Evolutionary conservation across 106 monocot species (phyloP), one percentile per base, ranked within the genome.

Genomic region (Narthecium ossifragum): DNA sequence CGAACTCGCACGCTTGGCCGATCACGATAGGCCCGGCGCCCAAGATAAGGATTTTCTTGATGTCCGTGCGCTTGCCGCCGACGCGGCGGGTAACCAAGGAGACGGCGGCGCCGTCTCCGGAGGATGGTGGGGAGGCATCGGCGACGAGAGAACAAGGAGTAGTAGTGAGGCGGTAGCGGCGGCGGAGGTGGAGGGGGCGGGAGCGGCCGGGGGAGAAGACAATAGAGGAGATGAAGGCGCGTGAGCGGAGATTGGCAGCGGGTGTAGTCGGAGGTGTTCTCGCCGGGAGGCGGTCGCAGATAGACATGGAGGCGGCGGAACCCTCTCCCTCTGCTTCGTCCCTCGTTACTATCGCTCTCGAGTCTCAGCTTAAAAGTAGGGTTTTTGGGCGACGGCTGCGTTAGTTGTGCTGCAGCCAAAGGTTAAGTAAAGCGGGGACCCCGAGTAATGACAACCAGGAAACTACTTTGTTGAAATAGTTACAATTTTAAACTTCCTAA

Each of bases 1-100:
- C 96, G 63, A 96, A 96, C 71, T 96, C 96, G 69, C 96, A 96
- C 20, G 96, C 96, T 65, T 96, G 96, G 18, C 96, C 90, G 45
- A 96, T 96, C 40, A 96, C 86, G 57, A 96, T 96, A 2, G 96
- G 96, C 10, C 96, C 96, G 15, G 96, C 96, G 23, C 96, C 96
- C 6, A 96, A 78, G 63, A 96, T 81, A 70, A 96, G 53, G 64
- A 96, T 96, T 74, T 86, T 96, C 69, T 84, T 90, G 40, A 96
- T 81, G 71, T 90, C 96, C 21, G 90, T 87, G 29, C 90, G 77
- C 80, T 83, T 90, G 0, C 85, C 90, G 0, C 69, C 62, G 23
- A 21, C 34, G 32, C 34, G n/a, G 37, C 38, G 47, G 22, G 27
- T 41, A 51, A 28, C 22, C 26, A 26, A 8, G 0, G 36, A 39